phyloP scores from a whole-genome alignment of 1,139 yeast genomes.

The Torulaspora globosa region DNA sequence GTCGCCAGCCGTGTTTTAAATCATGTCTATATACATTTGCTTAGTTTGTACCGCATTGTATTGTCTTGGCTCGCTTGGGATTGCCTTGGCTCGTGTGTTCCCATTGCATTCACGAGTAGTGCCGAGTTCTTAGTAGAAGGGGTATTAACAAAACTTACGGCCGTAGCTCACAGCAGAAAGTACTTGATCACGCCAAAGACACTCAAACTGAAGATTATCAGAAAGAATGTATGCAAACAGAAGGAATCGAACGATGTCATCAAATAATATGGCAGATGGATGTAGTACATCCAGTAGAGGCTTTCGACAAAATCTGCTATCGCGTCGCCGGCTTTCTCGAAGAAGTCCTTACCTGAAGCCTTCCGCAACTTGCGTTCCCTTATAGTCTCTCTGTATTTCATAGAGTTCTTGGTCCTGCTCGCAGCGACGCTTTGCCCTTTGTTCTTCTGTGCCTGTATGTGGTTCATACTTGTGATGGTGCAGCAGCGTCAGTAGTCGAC shows the following conservation, averaged over 20 bases:
- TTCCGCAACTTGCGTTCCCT: constrained; percentile 10
- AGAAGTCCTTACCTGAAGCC: constrained; percentile 5
- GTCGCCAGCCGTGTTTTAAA: neutral
- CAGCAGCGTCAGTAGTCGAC: too few relatives aligned
- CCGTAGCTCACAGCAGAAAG: constrained; percentile 16
- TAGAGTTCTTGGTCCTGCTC: constrained; percentile 4
- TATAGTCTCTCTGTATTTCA: constrained; percentile 15
- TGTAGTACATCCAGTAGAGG: constrained; percentile 42
- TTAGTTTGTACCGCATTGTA: neutral
- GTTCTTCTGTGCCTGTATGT: neutral
- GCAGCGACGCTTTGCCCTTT: neutral
- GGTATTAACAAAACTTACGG: neutral
- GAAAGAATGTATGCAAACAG: constrained; percentile 37
- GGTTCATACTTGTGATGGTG: neutral
- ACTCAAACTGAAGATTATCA: constrained; percentile 35
- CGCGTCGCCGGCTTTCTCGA: constrained; percentile 8
- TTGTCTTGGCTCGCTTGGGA: neutral
- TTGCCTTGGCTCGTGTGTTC: neutral
- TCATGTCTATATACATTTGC: neutral
- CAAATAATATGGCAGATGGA: constrained; percentile 42
- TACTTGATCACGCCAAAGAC: constrained; percentile 34
- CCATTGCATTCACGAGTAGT: neutral
- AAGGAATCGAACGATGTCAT: constrained; percentile 42
- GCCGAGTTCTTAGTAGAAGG: neutral
- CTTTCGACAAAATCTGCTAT: constrained; percentile 10